Evolutionary conservation across 352 stramenopile species (phyloP).

Genomic region (Phytophthora capsici): DNA sequence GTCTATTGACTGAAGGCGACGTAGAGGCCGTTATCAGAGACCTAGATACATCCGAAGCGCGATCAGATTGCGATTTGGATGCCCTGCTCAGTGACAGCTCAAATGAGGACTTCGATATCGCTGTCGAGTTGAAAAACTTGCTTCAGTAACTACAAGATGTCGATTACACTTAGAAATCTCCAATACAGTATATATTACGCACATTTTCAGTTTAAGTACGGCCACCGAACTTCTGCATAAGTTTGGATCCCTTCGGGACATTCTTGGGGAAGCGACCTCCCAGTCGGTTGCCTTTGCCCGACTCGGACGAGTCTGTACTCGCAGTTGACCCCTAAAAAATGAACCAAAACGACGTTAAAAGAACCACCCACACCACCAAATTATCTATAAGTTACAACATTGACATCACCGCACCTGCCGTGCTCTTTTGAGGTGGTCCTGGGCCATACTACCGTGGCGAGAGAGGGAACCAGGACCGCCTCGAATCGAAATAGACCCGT

Average conservation of each 20-base stretch:
- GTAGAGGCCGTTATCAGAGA: conserved; percentile 7
- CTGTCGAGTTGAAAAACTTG: neutral
- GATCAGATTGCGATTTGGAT: conserved; percentile 17
- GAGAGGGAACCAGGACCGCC: conserved; percentile 8
- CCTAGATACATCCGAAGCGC: neutral
- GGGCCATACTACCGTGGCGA: conserved; percentile 24
- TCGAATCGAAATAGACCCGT: conserved; percentile 18
- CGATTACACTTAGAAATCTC: too few relatives aligned
- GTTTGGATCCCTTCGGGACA: conserved; percentile 53
- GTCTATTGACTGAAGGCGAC: conserved; percentile 18
- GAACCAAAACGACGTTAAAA: conserved; percentile 9
- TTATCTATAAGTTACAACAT: neutral
- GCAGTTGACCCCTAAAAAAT: conserved; percentile 38
- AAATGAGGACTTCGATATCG: neutral
- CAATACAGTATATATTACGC: conserved; percentile 15
- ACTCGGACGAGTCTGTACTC: conserved; percentile 53
- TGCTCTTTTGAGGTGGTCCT: conserved; percentile 60
- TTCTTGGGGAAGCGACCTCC: conserved; percentile 47
- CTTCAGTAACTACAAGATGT: too few relatives aligned
- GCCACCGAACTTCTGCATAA: conserved; percentile 75
- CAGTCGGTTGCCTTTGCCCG: conserved; percentile 58
- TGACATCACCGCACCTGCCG: conserved; percentile 45
- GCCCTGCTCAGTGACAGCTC: conserved; percentile 3
- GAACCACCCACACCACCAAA: neutral
- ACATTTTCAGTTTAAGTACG: conserved; percentile 18